Evolutionary conservation across 2,329 filamentous ascomycete species (phyloP).

Genomic region (Myriangium duriaei): DNA sequence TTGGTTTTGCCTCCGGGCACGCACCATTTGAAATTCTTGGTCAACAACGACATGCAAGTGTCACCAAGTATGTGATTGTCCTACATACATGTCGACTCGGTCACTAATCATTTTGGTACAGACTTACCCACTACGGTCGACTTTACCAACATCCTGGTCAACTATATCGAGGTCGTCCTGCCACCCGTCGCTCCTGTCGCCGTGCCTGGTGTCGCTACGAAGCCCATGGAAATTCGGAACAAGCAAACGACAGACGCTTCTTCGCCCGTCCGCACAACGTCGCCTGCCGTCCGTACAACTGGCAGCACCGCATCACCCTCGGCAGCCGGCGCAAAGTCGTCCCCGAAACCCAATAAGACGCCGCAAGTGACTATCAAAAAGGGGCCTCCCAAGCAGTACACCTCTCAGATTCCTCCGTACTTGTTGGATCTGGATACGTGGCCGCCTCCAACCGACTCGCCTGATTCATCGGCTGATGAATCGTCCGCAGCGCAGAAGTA

Average conservation of each 20-base stretch:
- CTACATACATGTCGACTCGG: background rate
- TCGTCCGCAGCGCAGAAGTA: constrained; percentile 50
- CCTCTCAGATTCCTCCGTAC: constrained; percentile 66
- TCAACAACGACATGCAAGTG: constrained; percentile 73
- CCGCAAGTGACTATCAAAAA: constrained; percentile 5
- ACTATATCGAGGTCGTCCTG: constrained; percentile 88
- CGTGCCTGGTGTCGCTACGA: constrained; percentile 11
- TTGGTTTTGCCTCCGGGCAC: constrained; percentile 84
- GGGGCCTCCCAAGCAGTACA: constrained; percentile 40
- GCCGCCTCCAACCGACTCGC: constrained; percentile 31
- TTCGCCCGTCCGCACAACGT: constrained; percentile 5
- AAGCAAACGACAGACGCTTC: constrained; percentile 7
- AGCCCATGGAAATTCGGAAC: constrained; percentile 16
- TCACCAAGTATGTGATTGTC: constrained; percentile 6
- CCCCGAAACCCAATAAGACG: constrained; percentile 7
- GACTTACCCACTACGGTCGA: constrained; percentile 74
- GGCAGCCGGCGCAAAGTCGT: constrained; percentile 12
- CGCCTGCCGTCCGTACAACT: constrained; percentile 5
- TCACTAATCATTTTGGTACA: too few relatives aligned
- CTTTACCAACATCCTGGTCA: constrained; percentile 94
- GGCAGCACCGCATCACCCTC: constrained; percentile 15
- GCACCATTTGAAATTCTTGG: constrained; percentile 91
- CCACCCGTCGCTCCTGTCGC: constrained; percentile 45
- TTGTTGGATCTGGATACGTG: constrained; percentile 66
- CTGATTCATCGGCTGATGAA: constrained; percentile 3